phyloP scores from a whole-genome alignment of 1,284 basidiomycete genomes.

The Ceratobasidium sp. region DNA sequence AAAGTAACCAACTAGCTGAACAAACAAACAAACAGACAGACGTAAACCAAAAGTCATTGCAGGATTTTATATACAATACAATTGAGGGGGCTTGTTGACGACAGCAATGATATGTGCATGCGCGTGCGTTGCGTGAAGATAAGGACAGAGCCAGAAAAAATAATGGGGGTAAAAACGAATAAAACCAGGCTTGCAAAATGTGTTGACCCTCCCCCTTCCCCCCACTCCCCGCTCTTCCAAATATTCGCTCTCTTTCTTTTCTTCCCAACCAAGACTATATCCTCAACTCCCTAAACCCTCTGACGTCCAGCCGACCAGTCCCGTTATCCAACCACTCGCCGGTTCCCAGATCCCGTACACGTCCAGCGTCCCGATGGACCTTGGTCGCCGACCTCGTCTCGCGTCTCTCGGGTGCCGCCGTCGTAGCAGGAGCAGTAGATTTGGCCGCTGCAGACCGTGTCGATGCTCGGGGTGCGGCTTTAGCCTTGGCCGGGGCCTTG shows the following conservation, averaged over 20 bases:
- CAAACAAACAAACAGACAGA: not conserved
- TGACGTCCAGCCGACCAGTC: conserved; percentile 78
- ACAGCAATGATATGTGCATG: not conserved
- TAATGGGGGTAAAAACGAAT: not conserved
- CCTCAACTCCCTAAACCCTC: conserved; percentile 83
- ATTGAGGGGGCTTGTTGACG: not conserved
- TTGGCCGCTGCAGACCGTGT: conserved; percentile 60
- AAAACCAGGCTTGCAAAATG: not conserved
- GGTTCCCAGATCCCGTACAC: conserved; percentile 37
- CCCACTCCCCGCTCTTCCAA: too few relatives aligned
- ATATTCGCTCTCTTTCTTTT: not conserved
- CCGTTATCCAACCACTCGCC: conserved; percentile 79
- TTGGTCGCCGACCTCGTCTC: conserved; percentile 35
- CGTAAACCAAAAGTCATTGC: conserved; percentile 2
- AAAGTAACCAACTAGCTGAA: not conserved
- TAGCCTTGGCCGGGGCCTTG: conserved; percentile 50
- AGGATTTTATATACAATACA: conserved; percentile 35
- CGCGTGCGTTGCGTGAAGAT: not conserved
- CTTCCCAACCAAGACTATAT: conserved; percentile 62
- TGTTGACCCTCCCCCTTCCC: too few relatives aligned
- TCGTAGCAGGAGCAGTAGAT: conserved; percentile 38
- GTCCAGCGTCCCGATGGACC: conserved; percentile 50
- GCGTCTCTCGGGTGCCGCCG: conserved; percentile 49
- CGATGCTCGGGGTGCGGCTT: conserved; percentile 69
- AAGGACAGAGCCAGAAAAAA: not conserved